Evolutionary conservation across 768 basidiomycete genomes (phyloP).

Genomic region (Artomyces pyxidatus): DNA sequence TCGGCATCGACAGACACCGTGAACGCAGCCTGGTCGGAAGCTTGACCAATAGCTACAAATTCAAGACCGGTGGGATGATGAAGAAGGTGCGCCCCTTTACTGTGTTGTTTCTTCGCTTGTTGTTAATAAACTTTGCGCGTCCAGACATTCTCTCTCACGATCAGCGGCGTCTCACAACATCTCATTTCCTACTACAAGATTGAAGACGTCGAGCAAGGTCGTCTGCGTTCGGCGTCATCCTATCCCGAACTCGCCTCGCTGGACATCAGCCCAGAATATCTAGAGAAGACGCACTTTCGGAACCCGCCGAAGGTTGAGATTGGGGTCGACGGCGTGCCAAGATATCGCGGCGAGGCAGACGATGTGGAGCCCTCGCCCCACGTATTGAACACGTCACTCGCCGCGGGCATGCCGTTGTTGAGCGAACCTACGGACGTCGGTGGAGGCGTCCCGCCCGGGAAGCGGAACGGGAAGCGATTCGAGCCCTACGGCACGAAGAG

Average conservation of each 20-base stretch:
- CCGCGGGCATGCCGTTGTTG: constrained; percentile 13
- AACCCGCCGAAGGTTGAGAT: constrained; percentile 85
- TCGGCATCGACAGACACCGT: constrained; percentile 57
- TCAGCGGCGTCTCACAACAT: constrained; percentile 81
- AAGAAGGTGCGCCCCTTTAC: constrained; percentile 71
- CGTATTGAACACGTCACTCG: constrained; percentile 18
- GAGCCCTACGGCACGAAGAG: constrained; percentile 22
- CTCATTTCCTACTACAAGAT: constrained; percentile 93
- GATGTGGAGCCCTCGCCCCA: constrained; percentile 35
- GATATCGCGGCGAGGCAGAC: constrained; percentile 80
- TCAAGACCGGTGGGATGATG: constrained; percentile 89
- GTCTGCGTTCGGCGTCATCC: constrained; percentile 81
- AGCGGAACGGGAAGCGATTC: constrained; percentile 24
- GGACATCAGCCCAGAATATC: constrained; percentile 80
- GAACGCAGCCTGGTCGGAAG: constrained; percentile 85
- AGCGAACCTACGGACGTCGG: constrained; percentile 14
- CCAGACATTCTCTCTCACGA: constrained; percentile 87
- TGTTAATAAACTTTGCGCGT: constrained; percentile 1
- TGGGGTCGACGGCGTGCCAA: constrained; percentile 78
- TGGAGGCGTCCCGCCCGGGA: constrained; percentile 11
- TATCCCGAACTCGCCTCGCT: constrained; percentile 81
- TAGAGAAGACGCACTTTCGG: constrained; percentile 87
- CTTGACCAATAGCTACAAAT: constrained; percentile 88
- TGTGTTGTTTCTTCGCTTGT: neutral
- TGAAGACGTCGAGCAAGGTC: constrained; percentile 83